Conservation (phyloP, 495 filamentous ascomycete species). For the Astrothelium subdiscretum region DNA sequence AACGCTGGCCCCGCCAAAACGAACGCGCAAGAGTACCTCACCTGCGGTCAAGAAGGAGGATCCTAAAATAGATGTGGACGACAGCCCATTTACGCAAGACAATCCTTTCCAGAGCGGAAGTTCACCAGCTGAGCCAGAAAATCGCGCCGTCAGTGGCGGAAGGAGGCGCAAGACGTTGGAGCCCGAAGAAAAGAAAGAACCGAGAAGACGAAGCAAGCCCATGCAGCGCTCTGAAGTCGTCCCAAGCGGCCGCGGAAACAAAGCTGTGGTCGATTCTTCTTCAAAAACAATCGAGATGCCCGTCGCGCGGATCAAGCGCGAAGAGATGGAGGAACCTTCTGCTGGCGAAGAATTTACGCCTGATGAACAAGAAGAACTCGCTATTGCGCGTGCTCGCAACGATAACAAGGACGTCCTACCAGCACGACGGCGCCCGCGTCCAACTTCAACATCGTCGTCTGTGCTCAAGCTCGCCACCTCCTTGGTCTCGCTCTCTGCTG, state of each 20-base stretch:
- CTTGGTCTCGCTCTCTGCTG: neutral
- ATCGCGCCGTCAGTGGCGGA: constrained; percentile 31
- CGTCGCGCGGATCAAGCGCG: constrained; percentile 22
- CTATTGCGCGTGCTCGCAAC: constrained; percentile 42
- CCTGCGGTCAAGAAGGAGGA: constrained; percentile 1
- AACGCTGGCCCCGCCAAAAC: constrained; percentile 8
- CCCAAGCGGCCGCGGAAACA: constrained; percentile 8
- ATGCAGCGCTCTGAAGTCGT: constrained; percentile 24
- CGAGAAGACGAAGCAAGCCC: constrained; percentile 30
- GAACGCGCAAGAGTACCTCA: constrained; percentile 41
- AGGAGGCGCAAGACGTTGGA: constrained; percentile 32
- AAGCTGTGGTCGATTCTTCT: constrained; percentile 9
- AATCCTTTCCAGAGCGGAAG: constrained; percentile 93
- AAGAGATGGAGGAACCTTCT: constrained; percentile 33
- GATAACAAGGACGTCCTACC: constrained; percentile 28
- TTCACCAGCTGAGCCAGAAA: constrained; percentile 33
- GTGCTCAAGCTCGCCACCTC: neutral
- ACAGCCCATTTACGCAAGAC: constrained; percentile 66
- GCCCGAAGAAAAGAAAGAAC: constrained; percentile 18
- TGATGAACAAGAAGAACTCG: constrained; percentile 71
- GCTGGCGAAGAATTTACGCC: constrained; percentile 85
- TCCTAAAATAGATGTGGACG: constrained; percentile 23
- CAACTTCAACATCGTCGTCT: neutral
- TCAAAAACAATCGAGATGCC: constrained; percentile 34
- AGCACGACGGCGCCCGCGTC: constrained; percentile 16